phyloP scores from a whole-genome alignment of 73 alveolate species.

The Tetrahymena thermophila region DNA sequence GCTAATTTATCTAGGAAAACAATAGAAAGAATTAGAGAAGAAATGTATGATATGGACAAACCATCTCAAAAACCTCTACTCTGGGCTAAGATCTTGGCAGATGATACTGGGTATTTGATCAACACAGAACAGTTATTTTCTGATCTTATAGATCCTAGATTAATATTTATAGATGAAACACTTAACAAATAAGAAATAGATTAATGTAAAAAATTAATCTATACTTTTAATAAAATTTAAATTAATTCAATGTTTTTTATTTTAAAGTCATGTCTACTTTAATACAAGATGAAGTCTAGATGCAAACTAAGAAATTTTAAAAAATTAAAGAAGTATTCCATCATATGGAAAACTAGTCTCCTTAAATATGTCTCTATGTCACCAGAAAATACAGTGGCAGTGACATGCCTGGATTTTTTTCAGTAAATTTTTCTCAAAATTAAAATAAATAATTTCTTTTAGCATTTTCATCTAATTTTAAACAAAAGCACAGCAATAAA shows the following conservation, averaged over 20 bases:
- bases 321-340: neutral
- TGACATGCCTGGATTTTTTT: slow-evolving; percentile 32
- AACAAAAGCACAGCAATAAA: no score
- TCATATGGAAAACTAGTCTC: slow-evolving; percentile 2
- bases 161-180: slow-evolving; percentile 22
- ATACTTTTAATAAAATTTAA: neutral
- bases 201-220: neutral
- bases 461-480: no score
- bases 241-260: neutral
- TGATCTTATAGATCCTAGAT: slow-evolving; percentile 32
- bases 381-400: slow-evolving; percentile 8
- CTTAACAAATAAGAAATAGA: slow-evolving; percentile 6
- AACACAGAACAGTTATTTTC: neutral
- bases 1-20: neutral
- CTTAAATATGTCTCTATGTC: slow-evolving; percentile 14
- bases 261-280: neutral
- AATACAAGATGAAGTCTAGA: neutral
- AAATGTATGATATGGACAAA: slow-evolving; percentile 17
- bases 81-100: slow-evolving; percentile 14
- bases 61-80: slow-evolving; percentile 24
- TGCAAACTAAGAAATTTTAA: neutral
- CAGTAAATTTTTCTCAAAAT: neutral
- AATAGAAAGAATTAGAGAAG: neutral
- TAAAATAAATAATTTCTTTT: no score
- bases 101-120: neutral